Conservation (phyloP, 305 asterid genomes). For the Fraxinus xanthoxyloides region DNA sequence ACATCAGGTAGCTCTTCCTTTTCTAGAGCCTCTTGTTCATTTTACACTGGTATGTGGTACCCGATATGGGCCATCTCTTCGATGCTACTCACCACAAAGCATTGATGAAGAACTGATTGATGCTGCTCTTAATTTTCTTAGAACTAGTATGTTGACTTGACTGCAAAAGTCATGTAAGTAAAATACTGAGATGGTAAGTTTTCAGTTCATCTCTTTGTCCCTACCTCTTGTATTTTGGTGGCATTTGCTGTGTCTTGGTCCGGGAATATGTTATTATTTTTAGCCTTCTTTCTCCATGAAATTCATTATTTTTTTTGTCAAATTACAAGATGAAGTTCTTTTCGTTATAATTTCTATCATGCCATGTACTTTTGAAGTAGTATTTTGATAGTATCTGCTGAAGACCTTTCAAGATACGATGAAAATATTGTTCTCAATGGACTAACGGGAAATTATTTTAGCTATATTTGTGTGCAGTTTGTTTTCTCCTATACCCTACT, state of each 20-base stretch:
- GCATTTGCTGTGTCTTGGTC: neutral
- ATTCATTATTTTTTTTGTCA: neutral
- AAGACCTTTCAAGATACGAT: neutral
- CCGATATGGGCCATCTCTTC: conserved; percentile 76
- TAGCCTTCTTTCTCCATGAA: neutral
- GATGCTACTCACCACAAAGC: conserved; percentile 74
- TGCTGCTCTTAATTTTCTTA: conserved; percentile 58
- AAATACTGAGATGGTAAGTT: conserved; percentile 64
- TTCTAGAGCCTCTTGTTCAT: conserved; percentile 77
- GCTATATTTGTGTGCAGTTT: neutral
- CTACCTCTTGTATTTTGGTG: neutral
- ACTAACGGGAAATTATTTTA: neutral
- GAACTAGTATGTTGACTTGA: conserved; percentile 51
- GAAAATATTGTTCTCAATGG: neutral
- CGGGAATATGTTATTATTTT: neutral
- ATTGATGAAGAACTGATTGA: conserved; percentile 72
- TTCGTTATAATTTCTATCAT: neutral
- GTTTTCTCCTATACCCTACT: neutral
- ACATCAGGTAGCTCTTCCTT: conserved; percentile 66
- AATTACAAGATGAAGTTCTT: neutral
- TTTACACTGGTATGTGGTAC: conserved; percentile 67
- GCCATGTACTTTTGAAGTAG: neutral
- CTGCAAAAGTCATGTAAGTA: conserved; percentile 51
- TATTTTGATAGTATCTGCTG: neutral
- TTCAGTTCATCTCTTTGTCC: neutral